Evolutionary conservation across 352 stramenopile genomes (phyloP).

Genomic region (Hyaloperonospora brassicae): DNA sequence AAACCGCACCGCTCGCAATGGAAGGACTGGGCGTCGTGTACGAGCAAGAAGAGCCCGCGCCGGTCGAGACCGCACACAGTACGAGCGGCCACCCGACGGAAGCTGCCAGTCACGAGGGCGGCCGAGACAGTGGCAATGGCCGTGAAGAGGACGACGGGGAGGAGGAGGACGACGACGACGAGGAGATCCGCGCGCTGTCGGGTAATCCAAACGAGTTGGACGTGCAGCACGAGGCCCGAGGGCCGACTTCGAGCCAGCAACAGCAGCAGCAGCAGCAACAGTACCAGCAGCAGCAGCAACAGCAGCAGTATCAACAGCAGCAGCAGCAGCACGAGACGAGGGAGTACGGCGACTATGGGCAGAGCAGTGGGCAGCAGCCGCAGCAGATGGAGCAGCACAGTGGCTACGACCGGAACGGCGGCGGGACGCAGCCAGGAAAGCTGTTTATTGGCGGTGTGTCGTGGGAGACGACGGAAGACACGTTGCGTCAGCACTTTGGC

Average conservation of each 20-base stretch:
- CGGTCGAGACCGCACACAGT: conserved; percentile 21
- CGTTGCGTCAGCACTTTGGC: conserved; percentile 81
- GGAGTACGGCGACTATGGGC: conserved; percentile 24
- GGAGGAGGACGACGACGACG: conserved; percentile 44
- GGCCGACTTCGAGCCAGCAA: conserved; percentile 5
- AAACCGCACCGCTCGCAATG: conserved; percentile 24
- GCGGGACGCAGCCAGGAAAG: conserved; percentile 54
- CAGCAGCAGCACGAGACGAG: conserved; percentile 12
- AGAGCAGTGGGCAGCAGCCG: conserved; percentile 33
- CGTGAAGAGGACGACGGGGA: too few relatives aligned
- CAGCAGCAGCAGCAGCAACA: conserved; percentile 26
- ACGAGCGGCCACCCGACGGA: background rate
- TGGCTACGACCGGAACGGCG: conserved; percentile 28
- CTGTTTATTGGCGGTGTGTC: conserved; percentile 88
- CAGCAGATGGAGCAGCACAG: conserved; percentile 33
- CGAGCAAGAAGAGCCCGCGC: conserved; percentile 56
- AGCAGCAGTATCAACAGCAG: conserved; percentile 24
- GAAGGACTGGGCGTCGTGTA: conserved; percentile 69
- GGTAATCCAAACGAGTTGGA: conserved; percentile 47
- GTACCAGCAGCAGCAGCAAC: conserved; percentile 19
- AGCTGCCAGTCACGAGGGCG: conserved; percentile 5
- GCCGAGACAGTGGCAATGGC: background rate
- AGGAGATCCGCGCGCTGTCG: conserved; percentile 59
- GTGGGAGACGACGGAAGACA: conserved; percentile 91
- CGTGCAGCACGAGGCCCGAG: conserved; percentile 13